Evolutionary conservation across 2,329 filamentous ascomycete species (phyloP).

Genomic region (Pseudocercospora eumusae): DNA sequence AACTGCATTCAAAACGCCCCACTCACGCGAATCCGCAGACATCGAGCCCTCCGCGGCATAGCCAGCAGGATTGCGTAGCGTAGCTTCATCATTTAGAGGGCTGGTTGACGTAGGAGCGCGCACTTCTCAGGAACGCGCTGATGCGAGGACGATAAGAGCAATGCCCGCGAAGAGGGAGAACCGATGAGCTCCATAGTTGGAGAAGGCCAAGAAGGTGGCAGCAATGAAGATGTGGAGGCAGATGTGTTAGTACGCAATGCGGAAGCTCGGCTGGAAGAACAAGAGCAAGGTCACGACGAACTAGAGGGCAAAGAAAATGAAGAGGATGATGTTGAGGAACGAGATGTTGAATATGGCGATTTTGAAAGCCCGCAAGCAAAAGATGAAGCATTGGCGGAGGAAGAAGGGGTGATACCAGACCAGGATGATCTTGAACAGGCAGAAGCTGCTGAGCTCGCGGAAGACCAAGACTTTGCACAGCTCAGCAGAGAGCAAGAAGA

Average conservation of each 20-base stretch:
- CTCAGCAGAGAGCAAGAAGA: constrained; percentile 20
- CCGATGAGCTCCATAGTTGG: constrained; percentile 70
- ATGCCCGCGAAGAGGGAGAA: constrained; percentile 53
- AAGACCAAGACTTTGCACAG: constrained; percentile 32
- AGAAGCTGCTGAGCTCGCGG: constrained; percentile 23
- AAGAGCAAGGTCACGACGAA: constrained; percentile 30
- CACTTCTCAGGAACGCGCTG: neutral
- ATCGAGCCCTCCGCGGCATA: constrained; percentile 10
- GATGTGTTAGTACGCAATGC: constrained; percentile 35
- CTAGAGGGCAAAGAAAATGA: constrained; percentile 12
- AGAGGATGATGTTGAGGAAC: neutral
- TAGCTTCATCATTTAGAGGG: neutral
- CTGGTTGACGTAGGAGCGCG: neutral
- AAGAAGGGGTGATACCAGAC: constrained; percentile 21
- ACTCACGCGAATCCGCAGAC: neutral
- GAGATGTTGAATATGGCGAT: constrained; percentile 23
- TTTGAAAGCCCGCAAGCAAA: constrained; percentile 20
- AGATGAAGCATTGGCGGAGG: constrained; percentile 21
- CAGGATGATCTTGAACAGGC: constrained; percentile 8
- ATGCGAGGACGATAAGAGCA: constrained; percentile 43
- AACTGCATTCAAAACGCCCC: neutral
- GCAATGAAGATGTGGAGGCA: constrained; percentile 55
- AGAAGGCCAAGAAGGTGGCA: constrained; percentile 63
- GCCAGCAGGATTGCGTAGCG: neutral
- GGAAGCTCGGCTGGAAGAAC: constrained; percentile 35